Base-by-base conservation (phyloP, 2,329 filamentous ascomycete species). In the Nigrospora osmanthi region DNA sequence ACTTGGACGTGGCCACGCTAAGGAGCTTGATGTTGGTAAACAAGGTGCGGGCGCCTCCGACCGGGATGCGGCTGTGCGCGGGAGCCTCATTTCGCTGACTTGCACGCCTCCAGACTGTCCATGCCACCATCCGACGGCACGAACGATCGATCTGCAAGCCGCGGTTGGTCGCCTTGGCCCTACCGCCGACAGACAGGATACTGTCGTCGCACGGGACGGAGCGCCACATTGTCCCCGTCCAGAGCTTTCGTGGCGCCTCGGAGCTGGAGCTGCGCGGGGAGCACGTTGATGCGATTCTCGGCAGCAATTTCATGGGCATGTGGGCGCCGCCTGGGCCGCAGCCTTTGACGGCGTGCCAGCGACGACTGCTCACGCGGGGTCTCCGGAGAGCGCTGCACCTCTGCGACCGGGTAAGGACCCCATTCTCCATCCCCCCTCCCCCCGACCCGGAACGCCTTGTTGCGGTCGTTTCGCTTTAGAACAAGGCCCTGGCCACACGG, bases 251-350 rank as follows among this genome's bases (percentile, higher is more conserved):
- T 15, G 50, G 51, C 40, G 35, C 51, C 4, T 6, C 6, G 2
- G 59, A 60, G 43, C 39, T 59, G 6, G 57, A 60, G 47, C 32
- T 44, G 11, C 54, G 59, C 10, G 44, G 54, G 4, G 11, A 13
- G 5, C 51, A 50, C 11, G 48, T 54, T 36, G 33, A 51, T 12
- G 23, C 35, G 4, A 40, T 59, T 3, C n/a, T 60, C 6, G 12
- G 36, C 3, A 47, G 50, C 13, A 34, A 32, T 3, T 48, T 46
- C 10, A 33, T 54, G 30, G 38, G 43, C 14, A 13, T 53, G 9
- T 1, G 23, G 3, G 36, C 35, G 0, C 54, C 55, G 0, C 45
- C 45, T 2, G 44, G 43, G 19, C 32, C 58, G 10, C 47, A 46
- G 3, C 44, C 49, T 11, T 41, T 50, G 31, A 48, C 46, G 4